Conservation (phyloP, 2,329 filamentous ascomycete species). For the Helotiales sp. region DNA sequence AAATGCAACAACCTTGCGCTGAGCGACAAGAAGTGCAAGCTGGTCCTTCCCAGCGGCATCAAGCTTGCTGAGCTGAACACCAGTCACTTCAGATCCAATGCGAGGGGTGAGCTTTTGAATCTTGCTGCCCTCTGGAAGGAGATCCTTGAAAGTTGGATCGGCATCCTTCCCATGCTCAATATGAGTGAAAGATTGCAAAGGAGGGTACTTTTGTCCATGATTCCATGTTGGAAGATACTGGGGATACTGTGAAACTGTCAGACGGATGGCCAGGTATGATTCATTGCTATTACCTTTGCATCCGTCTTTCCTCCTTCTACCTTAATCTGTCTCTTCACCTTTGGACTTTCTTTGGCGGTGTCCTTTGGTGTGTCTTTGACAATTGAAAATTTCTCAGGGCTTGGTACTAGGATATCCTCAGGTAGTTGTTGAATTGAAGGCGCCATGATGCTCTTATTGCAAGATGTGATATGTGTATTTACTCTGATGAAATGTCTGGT, state of each 20-base stretch:
- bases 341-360: constrained; percentile 4
- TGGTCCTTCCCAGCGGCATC: constrained; percentile 71
- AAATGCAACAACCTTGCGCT: constrained; percentile 78
- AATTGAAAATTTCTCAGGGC: constrained; percentile 3
- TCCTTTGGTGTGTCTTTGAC: background rate
- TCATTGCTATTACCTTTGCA: constrained; percentile 9
- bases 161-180: constrained; percentile 73
- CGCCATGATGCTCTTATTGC: constrained; percentile 9
- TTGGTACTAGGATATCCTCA: constrained; percentile 3
- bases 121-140: constrained; percentile 52
- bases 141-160: constrained; percentile 65
- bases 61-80: constrained; percentile 68
- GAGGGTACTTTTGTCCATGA: constrained; percentile 59
- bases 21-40: constrained; percentile 69
- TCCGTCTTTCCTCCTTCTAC: constrained; percentile 24
- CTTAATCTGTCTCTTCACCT: constrained; percentile 24
- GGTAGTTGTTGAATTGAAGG: constrained; percentile 20
- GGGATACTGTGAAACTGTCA: constrained; percentile 50
- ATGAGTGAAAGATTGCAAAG: constrained; percentile 67
- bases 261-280: background rate
- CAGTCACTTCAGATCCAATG: constrained; percentile 69
- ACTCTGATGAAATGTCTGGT: background rate
- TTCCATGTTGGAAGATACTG: constrained; percentile 74
- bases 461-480: background rate
- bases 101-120: constrained; percentile 66